Conservation (phyloP, 2,329 filamentous ascomycete genomes). For the Exophiala sideris region DNA sequence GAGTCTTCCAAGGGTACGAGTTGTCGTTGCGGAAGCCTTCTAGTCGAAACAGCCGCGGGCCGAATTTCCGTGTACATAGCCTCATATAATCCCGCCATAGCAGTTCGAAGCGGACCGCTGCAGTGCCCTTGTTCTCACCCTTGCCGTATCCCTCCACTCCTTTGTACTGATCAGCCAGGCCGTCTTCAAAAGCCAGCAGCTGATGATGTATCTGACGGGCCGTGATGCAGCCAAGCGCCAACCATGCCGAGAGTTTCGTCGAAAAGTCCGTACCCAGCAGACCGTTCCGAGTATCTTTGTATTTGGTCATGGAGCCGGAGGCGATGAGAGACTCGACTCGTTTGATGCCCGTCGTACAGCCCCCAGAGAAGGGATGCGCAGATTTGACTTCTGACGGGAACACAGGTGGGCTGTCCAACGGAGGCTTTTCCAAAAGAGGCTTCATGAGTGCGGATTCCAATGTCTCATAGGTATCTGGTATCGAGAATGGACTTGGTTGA, state of each 20-base stretch:
- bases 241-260: constrained; percentile 71
- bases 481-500: constrained; percentile 61
- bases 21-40: constrained; percentile 59
- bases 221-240: constrained; percentile 69
- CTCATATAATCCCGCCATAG: constrained; percentile 81
- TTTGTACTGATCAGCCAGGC: constrained; percentile 40
- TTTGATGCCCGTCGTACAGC: constrained; percentile 58
- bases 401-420: constrained; percentile 49
- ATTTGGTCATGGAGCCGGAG: constrained; percentile 59
- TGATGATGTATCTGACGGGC: constrained; percentile 68
- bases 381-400: constrained; percentile 55
- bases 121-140: constrained; percentile 70
- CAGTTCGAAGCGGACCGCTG: constrained; percentile 67
- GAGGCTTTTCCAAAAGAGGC: constrained; percentile 53
- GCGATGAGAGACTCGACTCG: constrained; percentile 61
- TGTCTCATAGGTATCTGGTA: constrained; percentile 55
- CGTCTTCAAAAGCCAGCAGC: constrained; percentile 68
- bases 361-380: constrained; percentile 66
- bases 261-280: constrained; percentile 68
- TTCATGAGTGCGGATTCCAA: constrained; percentile 55
- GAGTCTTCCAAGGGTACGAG: constrained; percentile 49
- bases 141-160: constrained; percentile 58
- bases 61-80: constrained; percentile 69
- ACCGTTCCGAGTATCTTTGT: constrained; percentile 70
- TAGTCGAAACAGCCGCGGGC: constrained; percentile 60